Evolutionary conservation across 345 rosid genomes (phyloP), one percentile per base, ranked within the genome.

Genomic region (Fremontodendron californicum): DNA sequence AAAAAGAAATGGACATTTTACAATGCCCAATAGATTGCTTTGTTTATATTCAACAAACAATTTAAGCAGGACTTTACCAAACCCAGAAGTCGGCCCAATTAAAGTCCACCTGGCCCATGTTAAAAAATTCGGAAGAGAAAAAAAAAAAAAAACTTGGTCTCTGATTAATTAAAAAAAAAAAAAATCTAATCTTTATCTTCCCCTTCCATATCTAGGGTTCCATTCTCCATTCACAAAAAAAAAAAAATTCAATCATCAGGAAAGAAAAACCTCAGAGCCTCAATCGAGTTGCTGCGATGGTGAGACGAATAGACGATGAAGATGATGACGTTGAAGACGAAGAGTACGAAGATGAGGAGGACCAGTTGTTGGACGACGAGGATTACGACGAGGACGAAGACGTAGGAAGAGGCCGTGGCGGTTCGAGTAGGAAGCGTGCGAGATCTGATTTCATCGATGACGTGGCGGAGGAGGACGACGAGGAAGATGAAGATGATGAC

Each of bases 391-490:
- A 46, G 18, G 74, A 70, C 8, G 82, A 73, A 74, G 82, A 42
- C 49, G 84, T 29, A 71, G 81, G 75, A 45, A 75, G 76, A 29
- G 78, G 77, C 6, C 42, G 60, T 48, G 60, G 58, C 8, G 75
- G 76, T 11, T 86, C 90, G 25, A 74, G 69, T 33, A 84, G 37
- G 84, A 95, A 95, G 90, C 80, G 99, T 75, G 77, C 85, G 81
- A 88, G 98, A 89, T 93, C 98, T 23, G 82, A 76, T 71, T 93
- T 87, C 72, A 84, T 95, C 1, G 99, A 95, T 42, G 98, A 93
- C 73, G 85, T 79, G 19, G 99, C 96, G 13, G 96, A 89, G 66
- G 98, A 95, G 80, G 99, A 95, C 4, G 95, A 90, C 0, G 93
- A 90, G 1, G 90, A 90, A 49, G 97, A 92, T 2, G 94, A 90